These are phyloP conservation scores for Kandelia obovata DNA, from an alignment of 345 rosid genomes.

Conservation along the genomic window DNA sequence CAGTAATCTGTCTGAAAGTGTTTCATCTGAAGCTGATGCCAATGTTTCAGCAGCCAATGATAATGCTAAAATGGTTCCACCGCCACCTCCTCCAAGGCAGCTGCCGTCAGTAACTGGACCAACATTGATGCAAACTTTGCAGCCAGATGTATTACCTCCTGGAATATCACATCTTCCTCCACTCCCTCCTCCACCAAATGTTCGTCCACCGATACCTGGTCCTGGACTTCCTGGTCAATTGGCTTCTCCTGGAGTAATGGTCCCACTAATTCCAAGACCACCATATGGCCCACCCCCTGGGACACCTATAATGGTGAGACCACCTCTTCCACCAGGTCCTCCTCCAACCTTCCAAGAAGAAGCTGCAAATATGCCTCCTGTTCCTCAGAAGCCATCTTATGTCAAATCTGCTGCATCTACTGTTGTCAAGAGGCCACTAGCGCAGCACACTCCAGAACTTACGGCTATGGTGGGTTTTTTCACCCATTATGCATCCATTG, in stretches of 20 bases:
- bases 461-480: constrained; percentile 72
- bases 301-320: constrained; percentile 88
- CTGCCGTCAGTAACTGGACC: constrained; percentile 50
- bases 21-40: constrained; percentile 44
- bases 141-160: constrained; percentile 57
- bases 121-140: constrained; percentile 40
- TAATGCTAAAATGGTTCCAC: constrained; percentile 56
- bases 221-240: constrained; percentile 49
- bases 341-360: constrained; percentile 63
- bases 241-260: constrained; percentile 60
- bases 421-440: constrained; percentile 93
- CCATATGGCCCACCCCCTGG: constrained; percentile 88
- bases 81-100: constrained; percentile 79
- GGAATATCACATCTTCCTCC: constrained; percentile 74
- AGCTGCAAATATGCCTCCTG: constrained; percentile 41
- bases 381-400: constrained; percentile 85
- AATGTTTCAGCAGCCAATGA: constrained; percentile 42
- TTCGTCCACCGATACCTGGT: constrained; percentile 46
- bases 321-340: constrained; percentile 97
- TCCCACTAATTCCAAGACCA: constrained; percentile 70
- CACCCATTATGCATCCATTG: neutral
- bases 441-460: constrained; percentile 97
- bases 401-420: constrained; percentile 98
- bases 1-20: constrained; percentile 44
- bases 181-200: constrained; percentile 73